Base-by-base conservation (phyloP, 2,329 filamentous ascomycete genomes). In the Fusarium dimerum region DNA sequence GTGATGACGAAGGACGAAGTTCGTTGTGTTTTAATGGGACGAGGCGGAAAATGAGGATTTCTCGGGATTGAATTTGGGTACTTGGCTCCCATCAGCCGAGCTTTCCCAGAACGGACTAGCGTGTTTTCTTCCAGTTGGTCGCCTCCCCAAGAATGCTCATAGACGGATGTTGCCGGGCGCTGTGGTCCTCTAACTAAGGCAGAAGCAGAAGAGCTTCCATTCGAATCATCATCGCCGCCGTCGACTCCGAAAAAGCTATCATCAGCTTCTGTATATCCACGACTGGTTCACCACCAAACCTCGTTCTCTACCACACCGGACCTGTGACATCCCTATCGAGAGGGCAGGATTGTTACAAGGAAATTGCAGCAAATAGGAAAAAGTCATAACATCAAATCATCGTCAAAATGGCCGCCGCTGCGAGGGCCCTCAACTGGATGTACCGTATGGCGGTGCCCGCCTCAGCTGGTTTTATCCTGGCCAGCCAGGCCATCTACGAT, bases 401-500 rank as follows among this genome's bases (percentile, higher is more conserved):
- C 34, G 36, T 39, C 49, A 71, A 59, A 56, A 84, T 84, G 81
- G 77, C 80, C 60, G 77, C 78, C 65, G 74, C 76, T 74, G 79
- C 82, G 59, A 79, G 81, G 68, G 73, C 76, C 43, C 80, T 91
- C 61, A 80, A 80, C 67, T 71, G 78, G 60, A 71, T 88, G 68
- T 90, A 87, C 76, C 80, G 80, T 64, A 80, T 80, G 71, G 89
- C 89, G 58, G 76, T 97, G 48, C 92, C 93, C 43, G 80, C 84
- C 51, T 85, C 89, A 55, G 73, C 89, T 63, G 90, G 81, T 64
- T 77, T 84, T 63, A 81, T 84, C 51, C 68, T 93, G 55, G 77
- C 84, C 61, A 87, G 92, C 73, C 83, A 90, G 61, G 90, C 92
- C 53, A 84, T 99, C 58, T 99, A 97, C 86, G 94, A 99, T 75